Evolutionary conservation across 139 green algal genomes (phyloP), one percentile per base, ranked within the genome.

Genomic region (Chlamydomonas asymmetrica): DNA sequence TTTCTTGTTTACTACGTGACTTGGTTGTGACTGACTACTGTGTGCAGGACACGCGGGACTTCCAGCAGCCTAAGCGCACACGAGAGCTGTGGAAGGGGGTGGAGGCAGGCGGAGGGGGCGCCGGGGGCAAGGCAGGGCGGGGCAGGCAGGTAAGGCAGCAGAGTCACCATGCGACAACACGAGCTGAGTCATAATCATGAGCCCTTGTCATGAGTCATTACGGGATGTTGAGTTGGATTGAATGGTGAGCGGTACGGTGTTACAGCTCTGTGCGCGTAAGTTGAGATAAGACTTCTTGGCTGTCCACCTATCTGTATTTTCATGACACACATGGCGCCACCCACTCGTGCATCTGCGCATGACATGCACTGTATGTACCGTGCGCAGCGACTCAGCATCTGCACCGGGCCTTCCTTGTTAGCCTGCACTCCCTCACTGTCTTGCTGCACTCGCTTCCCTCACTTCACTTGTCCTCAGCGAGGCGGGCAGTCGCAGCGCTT

Each of bases 1-100:
- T 22, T 31, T 27, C 18, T 23, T 31, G 32, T 22, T 27, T 27
- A 23, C 32, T 27, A 29, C 25, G 18, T 37, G 29, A 27, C 18
- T 27, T 31, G 9, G 22, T 64, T 64, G 57, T 27, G 29, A 38
- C 32, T 31, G 9, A 27, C 57, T 16, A 38, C 57, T 10, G 6
- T 41, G 66, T 63, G 10, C 27, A 20, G n/a, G 81, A 87, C 48
- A 60, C 70, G 34, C 72, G 75, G 2, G 81, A 87, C 66, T 39
- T 69, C 29, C 48, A 27, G 1, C 34, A 45, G 37, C 76, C 76
- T 6, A 63, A 73, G 39, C 75, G 71, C 32, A 87, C 72, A 0
- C 60, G 81, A 0, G 66, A 81, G 62, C 71, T 87, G 49, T 87
- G 81, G 81, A 81, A 67, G 67, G n/a, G 1, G 49, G 62, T 0